Base-by-base conservation (phyloP, 1,284 basidiomycete species). In the Taiwanofungus camphoratus region DNA sequence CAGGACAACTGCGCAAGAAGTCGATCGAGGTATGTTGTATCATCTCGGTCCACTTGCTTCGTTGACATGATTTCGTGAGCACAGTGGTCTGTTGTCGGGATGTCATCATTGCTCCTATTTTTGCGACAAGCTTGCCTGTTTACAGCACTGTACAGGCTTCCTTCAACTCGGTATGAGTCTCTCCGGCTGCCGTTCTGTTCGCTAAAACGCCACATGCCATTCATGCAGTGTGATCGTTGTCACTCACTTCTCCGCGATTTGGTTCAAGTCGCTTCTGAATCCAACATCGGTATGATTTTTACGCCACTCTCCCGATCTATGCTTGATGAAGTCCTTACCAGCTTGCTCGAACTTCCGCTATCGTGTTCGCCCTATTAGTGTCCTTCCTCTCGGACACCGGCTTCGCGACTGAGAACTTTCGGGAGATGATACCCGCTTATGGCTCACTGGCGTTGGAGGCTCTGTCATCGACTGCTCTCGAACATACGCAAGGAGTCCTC, bases 41-140 rank as follows among this genome's bases (percentile, higher is more conserved):
- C n/a, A 20, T 11, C 15, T 15, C 34, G 9, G 4, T 9, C 7
- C 8, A 2, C 16, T 4, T 3, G 8, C 19, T 23, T 36, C 27
- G 40, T 19, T 7, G 15, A n/a, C n/a, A n/a, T n/a, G n/a, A 13
- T 21, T 8, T 29, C 22, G 12, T 24, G 23, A 2, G 21, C 38
- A 2, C 35, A 88, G 86, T 86, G 82, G 81, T 71, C 82, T 12
- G 75, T 77, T 12, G 60, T 87, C 6, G 82, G 72, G 3, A 74
- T 79, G 55, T 73, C 81, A 16, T 84, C 85, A 0, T 56, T 87
- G 37, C 55, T 86, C 43, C 62, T 82, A 36, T 82, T 86, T 48
- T 61, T 87, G 21, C 82, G 84, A 53, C 76, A 82, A 75, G 61
- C 78, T 72, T 54, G 76, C 62, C 22, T 77, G 68, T 45, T 66